Conservation (phyloP, 306 rosid genomes). For the Lagenaria siceraria region DNA sequence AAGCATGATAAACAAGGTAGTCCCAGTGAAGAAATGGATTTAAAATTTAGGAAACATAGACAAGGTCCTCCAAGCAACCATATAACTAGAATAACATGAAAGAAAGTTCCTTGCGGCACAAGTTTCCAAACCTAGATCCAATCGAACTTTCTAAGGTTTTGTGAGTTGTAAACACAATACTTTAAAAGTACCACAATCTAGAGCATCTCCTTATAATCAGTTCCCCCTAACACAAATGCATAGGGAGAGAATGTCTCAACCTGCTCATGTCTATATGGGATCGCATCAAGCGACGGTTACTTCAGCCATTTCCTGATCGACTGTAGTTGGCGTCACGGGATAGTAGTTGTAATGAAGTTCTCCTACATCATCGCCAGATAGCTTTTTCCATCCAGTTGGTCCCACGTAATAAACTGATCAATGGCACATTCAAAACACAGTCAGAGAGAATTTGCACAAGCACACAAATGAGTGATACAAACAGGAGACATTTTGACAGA, state of each 20-base stretch:
- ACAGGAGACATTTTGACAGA: not conserved
- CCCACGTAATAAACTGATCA: slow-evolving; percentile 68
- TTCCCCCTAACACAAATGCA: not conserved
- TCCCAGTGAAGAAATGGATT: not conserved
- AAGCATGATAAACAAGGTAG: not conserved
- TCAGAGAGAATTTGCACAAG: not conserved
- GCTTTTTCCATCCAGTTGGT: slow-evolving; percentile 76
- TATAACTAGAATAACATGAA: not conserved
- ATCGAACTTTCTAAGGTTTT: not conserved
- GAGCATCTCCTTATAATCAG: not conserved
- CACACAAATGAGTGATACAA: not conserved
- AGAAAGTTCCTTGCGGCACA: not conserved
- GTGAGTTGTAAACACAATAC: not conserved
- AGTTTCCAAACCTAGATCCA: not conserved
- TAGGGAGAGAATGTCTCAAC: not conserved
- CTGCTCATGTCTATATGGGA: not conserved
- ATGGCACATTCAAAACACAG: not conserved
- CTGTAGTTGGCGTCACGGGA: slow-evolving; percentile 56
- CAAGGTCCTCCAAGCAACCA: not conserved
- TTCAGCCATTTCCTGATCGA: slow-evolving; percentile 91
- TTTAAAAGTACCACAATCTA: not conserved
- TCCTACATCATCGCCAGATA: slow-evolving; percentile 84
- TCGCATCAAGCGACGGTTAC: slow-evolving; percentile 40
- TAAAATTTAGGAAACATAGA: not conserved
- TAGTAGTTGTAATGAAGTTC: slow-evolving; percentile 71